Percentiles rank a stretch among this genome's conserved stretches.
phyloP scores from a whole-genome alignment of 176 grass and related monocot genomes.

The Aegilops bicornis region DNA sequence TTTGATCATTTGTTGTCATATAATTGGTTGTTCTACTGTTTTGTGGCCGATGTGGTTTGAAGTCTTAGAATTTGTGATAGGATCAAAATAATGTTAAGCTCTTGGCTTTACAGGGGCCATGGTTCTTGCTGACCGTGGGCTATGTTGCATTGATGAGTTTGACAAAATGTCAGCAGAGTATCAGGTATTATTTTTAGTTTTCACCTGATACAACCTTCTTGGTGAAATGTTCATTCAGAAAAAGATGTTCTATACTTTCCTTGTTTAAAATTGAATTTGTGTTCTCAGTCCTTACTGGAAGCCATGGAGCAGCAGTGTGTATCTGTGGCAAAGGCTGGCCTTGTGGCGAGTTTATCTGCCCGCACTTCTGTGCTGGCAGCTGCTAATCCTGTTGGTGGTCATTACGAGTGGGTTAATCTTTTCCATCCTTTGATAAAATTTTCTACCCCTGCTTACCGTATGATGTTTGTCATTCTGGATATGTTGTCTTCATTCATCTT shows the following conservation, averaged over 20 bases:
- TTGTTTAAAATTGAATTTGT: conserved; percentile 39
- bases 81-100: neutral
- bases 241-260: neutral
- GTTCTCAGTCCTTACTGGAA: conserved; percentile 88
- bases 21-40: neutral
- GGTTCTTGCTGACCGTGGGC: conserved; percentile 89
- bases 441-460: conserved; percentile 8
- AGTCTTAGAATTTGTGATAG: conserved; percentile 4
- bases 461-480: conserved; percentile 1
- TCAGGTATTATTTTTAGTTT: conserved; percentile 53
- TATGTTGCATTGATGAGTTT: conserved; percentile 96
- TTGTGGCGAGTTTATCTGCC: conserved; percentile 94
- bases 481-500: neutral
- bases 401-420: conserved; percentile 82
- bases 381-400: conserved; percentile 95
- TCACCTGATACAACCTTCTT: conserved; percentile 24
- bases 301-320: conserved; percentile 99
- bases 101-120: conserved; percentile 68
- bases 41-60: neutral
- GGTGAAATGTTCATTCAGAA: neutral
- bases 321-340: conserved; percentile 93
- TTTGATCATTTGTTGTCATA: conserved; percentile 2
- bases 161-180: conserved; percentile 96
- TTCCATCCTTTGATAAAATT: conserved; percentile 20
- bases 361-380: conserved; percentile 86